Evolutionary conservation across 805 yeast species (phyloP).

Genomic region (Blastobotrys mokoenaii): DNA sequence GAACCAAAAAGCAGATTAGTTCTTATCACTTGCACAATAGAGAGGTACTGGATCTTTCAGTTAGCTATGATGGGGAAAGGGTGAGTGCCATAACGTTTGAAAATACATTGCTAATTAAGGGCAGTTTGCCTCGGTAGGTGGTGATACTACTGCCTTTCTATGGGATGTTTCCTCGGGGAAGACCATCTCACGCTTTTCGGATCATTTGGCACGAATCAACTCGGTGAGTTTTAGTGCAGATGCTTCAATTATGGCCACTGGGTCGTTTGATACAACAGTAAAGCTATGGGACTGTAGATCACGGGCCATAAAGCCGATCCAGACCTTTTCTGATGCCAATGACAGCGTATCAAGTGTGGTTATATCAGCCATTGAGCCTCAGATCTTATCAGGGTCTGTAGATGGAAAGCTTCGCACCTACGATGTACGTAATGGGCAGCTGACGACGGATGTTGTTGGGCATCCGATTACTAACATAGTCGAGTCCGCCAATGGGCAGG

Average conservation of each 20-base stretch:
- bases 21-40: slow-evolving; percentile 22
- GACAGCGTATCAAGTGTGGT: slow-evolving; percentile 27
- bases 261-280: slow-evolving; percentile 26
- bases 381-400: slow-evolving; percentile 25
- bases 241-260: slow-evolving; percentile 24
- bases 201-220: slow-evolving; percentile 23
- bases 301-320: slow-evolving; percentile 26
- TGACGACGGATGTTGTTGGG: slow-evolving; percentile 20
- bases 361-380: slow-evolving; percentile 8
- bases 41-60: slow-evolving; percentile 25
- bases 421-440: slow-evolving; percentile 25
- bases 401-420: slow-evolving; percentile 27
- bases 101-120: neutral
- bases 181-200: slow-evolving; percentile 19
- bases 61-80: slow-evolving; percentile 19
- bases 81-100: slow-evolving; percentile 2
- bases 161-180: slow-evolving; percentile 26
- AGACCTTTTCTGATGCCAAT: slow-evolving; percentile 26
- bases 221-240: slow-evolving; percentile 20
- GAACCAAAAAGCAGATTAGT: slow-evolving; percentile 14
- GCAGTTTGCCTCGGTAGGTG: slow-evolving; percentile 27
- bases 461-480: slow-evolving; percentile 23
- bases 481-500: slow-evolving; percentile 9
- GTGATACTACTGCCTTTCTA: slow-evolving; percentile 24
- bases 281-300: slow-evolving; percentile 28